Evolutionary conservation across 345 rosid species (phyloP), one percentile per base, ranked within the genome.

Genomic region (Odontarrhena argentea): DNA sequence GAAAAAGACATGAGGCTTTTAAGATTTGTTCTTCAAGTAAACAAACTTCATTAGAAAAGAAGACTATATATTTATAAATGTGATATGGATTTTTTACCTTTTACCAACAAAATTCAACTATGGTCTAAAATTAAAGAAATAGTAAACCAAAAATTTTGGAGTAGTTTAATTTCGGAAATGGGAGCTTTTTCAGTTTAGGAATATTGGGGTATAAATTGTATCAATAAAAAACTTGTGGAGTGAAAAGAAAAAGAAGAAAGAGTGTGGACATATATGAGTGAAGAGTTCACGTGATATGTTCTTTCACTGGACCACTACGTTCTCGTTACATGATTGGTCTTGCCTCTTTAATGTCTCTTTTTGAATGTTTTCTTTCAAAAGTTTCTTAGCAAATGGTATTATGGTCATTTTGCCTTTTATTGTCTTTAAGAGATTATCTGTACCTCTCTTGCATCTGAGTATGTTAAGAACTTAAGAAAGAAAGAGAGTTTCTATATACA

Each of bases 281-380:
- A 77, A 28, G 49, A 60, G 49, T 73, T 80, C 88, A 84, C 88
- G 85, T 82, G 91, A 76, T 67, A 36, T 82, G 85, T 82, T 76
- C 64, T 25, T 73, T 71, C 28, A 63, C 68, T 82, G 91, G 84
- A 73, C 88, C 80, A 77, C 73, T 60, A 54, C 45, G 65, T 68
- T 32, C 59, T 60, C 54, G 12, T 43, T 61, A 69, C 78, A 82
- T 84, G 76, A 82, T 80, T 76, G 81, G 69, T 61, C 76, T 57
- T 52, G 25, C 14, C 2, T 44, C 35, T 46, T 48, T 22, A 15
- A 15, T 49, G n/a, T 57, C 13, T 69, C 9, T 38, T 47, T 7
- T 38, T 41, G 32, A 4, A 59, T 64, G 42, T 15, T 48, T 32
- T 8, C 7, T 32, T 32, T 4, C 6, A 3, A 4, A 41, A 41